Percentiles rank a stretch among this genome's conserved stretches.
Conservation (phyloP, 2,329 filamentous ascomycete species). For the Ceratocystis harringtonii region DNA sequence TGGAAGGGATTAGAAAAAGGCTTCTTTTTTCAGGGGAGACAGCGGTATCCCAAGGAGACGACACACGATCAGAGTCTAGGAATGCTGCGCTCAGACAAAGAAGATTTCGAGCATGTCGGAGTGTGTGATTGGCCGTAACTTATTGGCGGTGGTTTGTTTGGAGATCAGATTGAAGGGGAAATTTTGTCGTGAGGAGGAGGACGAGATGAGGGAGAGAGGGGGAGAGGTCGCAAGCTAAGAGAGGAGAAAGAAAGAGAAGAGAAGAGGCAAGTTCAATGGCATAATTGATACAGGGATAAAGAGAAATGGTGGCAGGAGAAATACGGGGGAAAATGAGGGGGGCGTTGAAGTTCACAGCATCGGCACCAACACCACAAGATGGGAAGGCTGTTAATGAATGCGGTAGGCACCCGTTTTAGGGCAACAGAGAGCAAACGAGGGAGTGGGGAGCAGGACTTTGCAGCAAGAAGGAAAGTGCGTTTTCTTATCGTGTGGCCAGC, state of each 20-base stretch:
- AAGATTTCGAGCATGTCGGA: neutral
- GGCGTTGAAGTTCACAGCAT: neutral
- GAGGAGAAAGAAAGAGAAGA: neutral
- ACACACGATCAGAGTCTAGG: neutral
- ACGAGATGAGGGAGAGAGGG: neutral
- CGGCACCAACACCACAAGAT: neutral
- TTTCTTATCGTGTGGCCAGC: neutral
- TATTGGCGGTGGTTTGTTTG: neutral
- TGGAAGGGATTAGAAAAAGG: neutral
- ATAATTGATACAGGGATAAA: neutral
- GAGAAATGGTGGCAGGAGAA: neutral
- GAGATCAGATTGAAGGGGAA: neutral
- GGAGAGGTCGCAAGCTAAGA: neutral
- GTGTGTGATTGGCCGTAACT: neutral
- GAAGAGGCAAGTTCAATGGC: neutral
- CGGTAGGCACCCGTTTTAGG: neutral
- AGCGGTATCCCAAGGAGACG: neutral
- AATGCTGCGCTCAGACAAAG: neutral
- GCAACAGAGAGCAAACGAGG: neutral
- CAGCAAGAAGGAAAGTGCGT: neutral
- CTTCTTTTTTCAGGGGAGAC: constrained; percentile 4
- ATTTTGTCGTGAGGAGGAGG: no score
- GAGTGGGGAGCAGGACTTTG: neutral
- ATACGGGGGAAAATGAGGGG: neutral
- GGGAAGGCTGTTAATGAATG: neutral